Conservation (phyloP, 1,139 yeast species). For the Debaryomyces psychrophilus region DNA sequence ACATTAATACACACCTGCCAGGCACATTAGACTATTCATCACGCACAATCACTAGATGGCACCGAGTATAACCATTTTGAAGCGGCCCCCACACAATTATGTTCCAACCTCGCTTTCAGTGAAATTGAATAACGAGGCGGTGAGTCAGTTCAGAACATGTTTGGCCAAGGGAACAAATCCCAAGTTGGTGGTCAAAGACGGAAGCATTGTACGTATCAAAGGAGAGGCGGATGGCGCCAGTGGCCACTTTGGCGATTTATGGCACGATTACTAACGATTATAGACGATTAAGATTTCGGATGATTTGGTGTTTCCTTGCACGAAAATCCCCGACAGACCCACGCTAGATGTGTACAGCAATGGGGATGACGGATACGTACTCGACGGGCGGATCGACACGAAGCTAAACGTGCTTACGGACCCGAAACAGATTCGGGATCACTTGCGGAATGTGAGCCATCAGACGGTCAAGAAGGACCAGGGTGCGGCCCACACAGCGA, state of each 20-base stretch:
- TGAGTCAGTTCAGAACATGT: conserved; percentile 25
- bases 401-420: conserved; percentile 39
- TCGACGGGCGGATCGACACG: conserved; percentile 36
- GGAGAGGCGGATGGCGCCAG: neutral
- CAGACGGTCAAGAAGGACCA: conserved; percentile 4
- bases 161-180: conserved; percentile 24
- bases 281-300: conserved; percentile 37
- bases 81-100: conserved; percentile 10
- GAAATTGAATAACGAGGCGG: conserved; percentile 31
- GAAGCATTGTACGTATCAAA: conserved; percentile 33
- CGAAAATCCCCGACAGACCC: conserved; percentile 38
- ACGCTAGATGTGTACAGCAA: conserved; percentile 39
- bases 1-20: neutral
- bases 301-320: conserved; percentile 35
- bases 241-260: neutral
- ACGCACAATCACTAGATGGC: neutral
- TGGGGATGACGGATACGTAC: conserved; percentile 18
- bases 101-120: conserved; percentile 29
- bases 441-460: conserved; percentile 12
- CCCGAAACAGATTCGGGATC: conserved; percentile 31
- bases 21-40: conserved; percentile 7
- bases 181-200: conserved; percentile 41
- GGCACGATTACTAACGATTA: conserved; percentile 7
- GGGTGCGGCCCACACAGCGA: neutral
- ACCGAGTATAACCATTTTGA: conserved; percentile 5